Evolutionary conservation across 1,139 yeast genomes (phyloP), one percentile per base, ranked within the genome.

Genomic region (Saccharomyces hybrid): DNA sequence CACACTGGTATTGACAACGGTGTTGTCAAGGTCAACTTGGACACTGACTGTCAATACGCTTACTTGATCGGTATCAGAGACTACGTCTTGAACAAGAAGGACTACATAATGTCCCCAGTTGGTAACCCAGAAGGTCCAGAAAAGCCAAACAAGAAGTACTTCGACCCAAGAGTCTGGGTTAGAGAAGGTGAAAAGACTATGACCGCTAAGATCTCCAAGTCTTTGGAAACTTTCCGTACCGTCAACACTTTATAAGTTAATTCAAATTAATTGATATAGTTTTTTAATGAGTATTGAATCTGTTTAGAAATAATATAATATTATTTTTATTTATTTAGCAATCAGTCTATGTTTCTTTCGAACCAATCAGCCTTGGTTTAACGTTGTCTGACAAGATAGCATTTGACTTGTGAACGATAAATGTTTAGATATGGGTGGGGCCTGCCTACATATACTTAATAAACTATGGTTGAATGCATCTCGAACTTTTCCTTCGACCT

Each of bases 101-200:
- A 91, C 76, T 93, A 93, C 86, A 75, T 93, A 69, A 68, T 81
- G 79, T 64, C 87, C 57, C 88, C 79, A 76, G 96, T 93, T 72
- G 99, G 99, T 78, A 93, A 93, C 95, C 99, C 99, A 78, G 97
- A 93, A 31, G 99, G 98, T 75, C 95, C 79, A 56, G 98, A 93
- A 80, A 88, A 90, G 83, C 99, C 99, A 80, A 88, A 88, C 87
- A 91, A 91, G 90, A 91, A 91, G 81, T 90, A 78, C 89, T 93
- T 89, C 75, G 99, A 93, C 80, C 99, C 99, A 79, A 93, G 99
- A 86, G 98, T 91, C 77, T 93, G 99, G 99, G 97, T 93, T 67
- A 91, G 99, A 83, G 98, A 91, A 79, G 99, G 99, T 82, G 99
- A 93, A 82, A 89, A 90, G 91, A 90, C 98, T 75, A 93, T 93